Conservation (phyloP, 2,329 filamentous ascomycete genomes). For the Hymenoscyphus fructigenus region DNA sequence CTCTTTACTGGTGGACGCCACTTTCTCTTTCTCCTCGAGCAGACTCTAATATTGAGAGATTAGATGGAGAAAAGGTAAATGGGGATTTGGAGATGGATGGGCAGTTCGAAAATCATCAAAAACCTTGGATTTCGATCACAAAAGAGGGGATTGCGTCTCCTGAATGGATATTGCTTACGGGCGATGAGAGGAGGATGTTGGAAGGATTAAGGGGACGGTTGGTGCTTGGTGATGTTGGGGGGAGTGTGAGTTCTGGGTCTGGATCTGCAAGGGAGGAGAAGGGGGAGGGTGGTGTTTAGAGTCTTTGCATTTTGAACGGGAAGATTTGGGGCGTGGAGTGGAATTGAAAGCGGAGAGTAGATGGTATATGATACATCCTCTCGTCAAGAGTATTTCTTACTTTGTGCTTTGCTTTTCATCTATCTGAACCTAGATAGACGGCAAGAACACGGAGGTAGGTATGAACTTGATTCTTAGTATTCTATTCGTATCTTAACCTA, state of each 20-base stretch:
- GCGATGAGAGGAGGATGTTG: background rate
- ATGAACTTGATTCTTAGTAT: too few species aligned
- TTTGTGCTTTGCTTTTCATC: too few species aligned
- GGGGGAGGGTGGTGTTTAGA: too few species aligned
- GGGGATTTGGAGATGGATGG: background rate
- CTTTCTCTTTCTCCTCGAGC: background rate
- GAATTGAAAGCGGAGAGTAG: too few species aligned
- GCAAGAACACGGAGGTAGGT: too few species aligned
- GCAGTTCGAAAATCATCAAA: background rate
- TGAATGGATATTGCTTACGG: background rate
- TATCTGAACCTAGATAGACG: too few species aligned
- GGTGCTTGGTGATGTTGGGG: background rate
- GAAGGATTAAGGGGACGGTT: background rate
- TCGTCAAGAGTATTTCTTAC: too few species aligned
- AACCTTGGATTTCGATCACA: background rate
- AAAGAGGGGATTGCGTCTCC: background rate
- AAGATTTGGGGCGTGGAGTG: too few species aligned
- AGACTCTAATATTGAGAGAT: background rate
- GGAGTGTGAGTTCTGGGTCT: background rate
- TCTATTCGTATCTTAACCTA: too few species aligned
- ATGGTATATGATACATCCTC: too few species aligned
- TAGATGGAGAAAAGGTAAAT: background rate
- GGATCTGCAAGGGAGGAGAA: background rate
- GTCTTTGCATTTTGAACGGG: too few species aligned
- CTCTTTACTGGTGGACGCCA: conserved; percentile 67